Conservation (phyloP, 306 rosid species). For the Malus orientalis region DNA sequence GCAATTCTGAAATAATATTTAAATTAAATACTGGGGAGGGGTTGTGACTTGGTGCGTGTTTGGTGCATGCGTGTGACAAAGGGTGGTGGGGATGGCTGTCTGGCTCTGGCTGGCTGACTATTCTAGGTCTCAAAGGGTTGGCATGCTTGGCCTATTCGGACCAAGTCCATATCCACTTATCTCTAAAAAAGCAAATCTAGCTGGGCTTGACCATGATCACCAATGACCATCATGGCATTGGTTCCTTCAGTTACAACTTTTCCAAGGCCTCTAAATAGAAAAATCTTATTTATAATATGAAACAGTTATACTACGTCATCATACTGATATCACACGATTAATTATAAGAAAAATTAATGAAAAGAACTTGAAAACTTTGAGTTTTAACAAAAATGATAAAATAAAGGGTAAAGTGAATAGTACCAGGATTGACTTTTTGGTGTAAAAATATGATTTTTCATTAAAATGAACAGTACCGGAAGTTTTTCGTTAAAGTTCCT, state of each 20-base stretch:
- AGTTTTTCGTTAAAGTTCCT: no score
- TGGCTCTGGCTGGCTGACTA: slow-evolving; percentile 32
- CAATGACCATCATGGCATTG: neutral
- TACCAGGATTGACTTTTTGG: no score
- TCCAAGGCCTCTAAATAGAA: neutral
- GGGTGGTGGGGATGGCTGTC: slow-evolving; percentile 17
- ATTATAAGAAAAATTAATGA: no score
- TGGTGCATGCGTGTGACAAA: slow-evolving; percentile 28
- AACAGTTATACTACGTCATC: neutral
- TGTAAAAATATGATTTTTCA: no score
- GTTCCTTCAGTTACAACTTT: neutral
- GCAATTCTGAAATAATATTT: neutral
- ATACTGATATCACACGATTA: neutral
- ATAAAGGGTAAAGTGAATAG: no score
- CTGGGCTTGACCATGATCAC: neutral
- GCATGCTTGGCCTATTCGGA: slow-evolving; percentile 16
- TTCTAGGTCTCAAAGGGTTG: slow-evolving; percentile 16
- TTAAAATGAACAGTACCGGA: no score
- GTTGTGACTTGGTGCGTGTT: neutral
- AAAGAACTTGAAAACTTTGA: no score
- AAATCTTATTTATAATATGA: neutral
- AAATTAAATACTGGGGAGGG: neutral
- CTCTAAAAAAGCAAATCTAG: no score
- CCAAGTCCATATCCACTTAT: slow-evolving; percentile 8
- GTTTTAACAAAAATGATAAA: no score